These are phyloP conservation scores for Pseudoperonospora humuli DNA, from an alignment of 352 stramenopile species.

Conservation along the genomic window DNA sequence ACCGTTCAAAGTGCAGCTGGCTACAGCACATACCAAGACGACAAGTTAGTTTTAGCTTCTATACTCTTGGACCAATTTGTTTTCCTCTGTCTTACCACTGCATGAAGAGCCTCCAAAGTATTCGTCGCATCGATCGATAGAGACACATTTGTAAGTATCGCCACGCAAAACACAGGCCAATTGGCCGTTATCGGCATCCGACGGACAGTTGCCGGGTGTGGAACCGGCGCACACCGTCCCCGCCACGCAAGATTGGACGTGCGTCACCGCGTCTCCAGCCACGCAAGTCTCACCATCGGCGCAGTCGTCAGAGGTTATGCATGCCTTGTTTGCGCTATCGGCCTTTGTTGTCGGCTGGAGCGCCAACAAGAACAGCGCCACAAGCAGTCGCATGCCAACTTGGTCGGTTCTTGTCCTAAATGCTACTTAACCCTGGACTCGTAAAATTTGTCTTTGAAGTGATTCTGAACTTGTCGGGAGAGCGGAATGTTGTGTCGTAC, in stretches of 20 bases:
- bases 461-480: too few species aligned
- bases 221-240: conserved; percentile 45
- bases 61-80: not conserved
- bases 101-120: conserved; percentile 50
- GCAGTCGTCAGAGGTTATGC: conserved; percentile 54
- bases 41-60: conserved; percentile 1
- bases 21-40: conserved; percentile 9
- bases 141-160: conserved; percentile 79
- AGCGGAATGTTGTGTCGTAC: too few species aligned
- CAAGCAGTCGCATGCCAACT: conserved; percentile 10
- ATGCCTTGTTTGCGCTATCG: conserved; percentile 44
- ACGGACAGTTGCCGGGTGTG: conserved; percentile 45
- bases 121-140: conserved; percentile 60
- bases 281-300: conserved; percentile 56
- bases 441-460: too few species aligned
- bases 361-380: conserved; percentile 6
- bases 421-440: too few species aligned
- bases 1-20: conserved; percentile 31
- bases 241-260: conserved; percentile 66
- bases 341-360: conserved; percentile 1
- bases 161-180: conserved; percentile 58
- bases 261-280: conserved; percentile 46
- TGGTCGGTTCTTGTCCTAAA: not conserved
- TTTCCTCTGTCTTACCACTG: conserved; percentile 30
- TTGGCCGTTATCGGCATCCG: conserved; percentile 45